Evolutionary conservation across 2,329 filamentous ascomycete species (phyloP).

Genomic region (Waltergamsia citrina): DNA sequence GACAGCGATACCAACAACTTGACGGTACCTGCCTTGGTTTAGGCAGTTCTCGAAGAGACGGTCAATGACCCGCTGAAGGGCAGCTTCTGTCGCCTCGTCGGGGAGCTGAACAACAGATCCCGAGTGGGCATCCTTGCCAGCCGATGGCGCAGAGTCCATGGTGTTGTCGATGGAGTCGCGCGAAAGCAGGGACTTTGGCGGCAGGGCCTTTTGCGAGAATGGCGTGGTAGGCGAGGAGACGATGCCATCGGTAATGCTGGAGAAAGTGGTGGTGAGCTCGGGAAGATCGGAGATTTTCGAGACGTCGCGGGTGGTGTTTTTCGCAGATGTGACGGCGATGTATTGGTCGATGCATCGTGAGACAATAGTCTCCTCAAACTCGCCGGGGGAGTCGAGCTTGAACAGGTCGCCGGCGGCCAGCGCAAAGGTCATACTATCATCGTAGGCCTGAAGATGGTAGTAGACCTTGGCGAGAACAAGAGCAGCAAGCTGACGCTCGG

Average conservation of each 20-base stretch:
- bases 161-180: conserved; percentile 61
- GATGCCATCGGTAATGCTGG: conserved; percentile 56
- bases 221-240: conserved; percentile 85
- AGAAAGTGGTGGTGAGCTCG: conserved; percentile 75
- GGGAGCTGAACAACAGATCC: conserved; percentile 55
- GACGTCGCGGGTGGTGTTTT: conserved; percentile 34
- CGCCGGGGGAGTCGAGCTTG: conserved; percentile 80
- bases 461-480: conserved; percentile 96
- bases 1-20: conserved; percentile 93
- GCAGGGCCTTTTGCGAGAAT: conserved; percentile 87
- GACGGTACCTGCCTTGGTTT: conserved; percentile 75
- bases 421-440: conserved; percentile 98
- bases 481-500: conserved; percentile 87
- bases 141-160: conserved; percentile 45
- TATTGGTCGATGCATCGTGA: conserved; percentile 98
- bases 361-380: conserved; percentile 98
- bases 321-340: conserved; percentile 61
- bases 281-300: conserved; percentile 42
- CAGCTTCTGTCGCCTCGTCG: conserved; percentile 64
- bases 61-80: conserved; percentile 76
- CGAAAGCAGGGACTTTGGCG: conserved; percentile 91
- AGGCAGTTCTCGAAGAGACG: conserved; percentile 88
- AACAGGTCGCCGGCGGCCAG: conserved; percentile 91
- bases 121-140: conserved; percentile 41
- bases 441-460: conserved; percentile 97